These are phyloP conservation scores for Populus trichocarpa DNA, from an alignment of 441 rosid species.

Conservation along the genomic window DNA sequence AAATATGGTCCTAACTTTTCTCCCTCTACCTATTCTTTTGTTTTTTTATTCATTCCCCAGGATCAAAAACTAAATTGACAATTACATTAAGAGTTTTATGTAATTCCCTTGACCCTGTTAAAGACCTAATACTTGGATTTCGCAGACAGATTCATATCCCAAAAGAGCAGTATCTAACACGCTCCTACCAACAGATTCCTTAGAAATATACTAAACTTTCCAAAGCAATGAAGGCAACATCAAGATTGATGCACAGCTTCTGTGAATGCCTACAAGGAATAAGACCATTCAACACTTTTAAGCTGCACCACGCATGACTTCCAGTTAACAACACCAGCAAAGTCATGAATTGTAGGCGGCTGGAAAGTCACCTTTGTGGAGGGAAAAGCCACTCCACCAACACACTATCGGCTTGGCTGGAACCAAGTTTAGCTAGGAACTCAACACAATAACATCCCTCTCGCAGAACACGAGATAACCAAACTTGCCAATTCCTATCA, in stretches of 20 bases:
- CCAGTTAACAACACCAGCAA: neutral
- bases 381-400: neutral
- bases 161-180: too few species aligned
- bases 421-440: neutral
- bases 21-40: neutral
- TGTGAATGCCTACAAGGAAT: neutral
- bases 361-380: neutral
- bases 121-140: neutral
- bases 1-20: neutral
- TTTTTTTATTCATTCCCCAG: neutral
- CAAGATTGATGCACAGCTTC: neutral
- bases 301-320: neutral
- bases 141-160: too few species aligned
- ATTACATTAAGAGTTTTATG: neutral
- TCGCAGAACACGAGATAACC: neutral
- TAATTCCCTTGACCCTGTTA: neutral
- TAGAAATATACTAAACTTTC: neutral
- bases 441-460: neutral
- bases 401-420: neutral
- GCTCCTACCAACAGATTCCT: too few species aligned
- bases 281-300: neutral
- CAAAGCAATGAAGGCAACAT: neutral
- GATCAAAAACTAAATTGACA: neutral
- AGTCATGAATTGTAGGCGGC: too few species aligned
- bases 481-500: neutral